These are phyloP conservation scores for Thelonectria discophora DNA, from an alignment of 2,329 filamentous ascomycete species.

Conservation along the genomic window DNA sequence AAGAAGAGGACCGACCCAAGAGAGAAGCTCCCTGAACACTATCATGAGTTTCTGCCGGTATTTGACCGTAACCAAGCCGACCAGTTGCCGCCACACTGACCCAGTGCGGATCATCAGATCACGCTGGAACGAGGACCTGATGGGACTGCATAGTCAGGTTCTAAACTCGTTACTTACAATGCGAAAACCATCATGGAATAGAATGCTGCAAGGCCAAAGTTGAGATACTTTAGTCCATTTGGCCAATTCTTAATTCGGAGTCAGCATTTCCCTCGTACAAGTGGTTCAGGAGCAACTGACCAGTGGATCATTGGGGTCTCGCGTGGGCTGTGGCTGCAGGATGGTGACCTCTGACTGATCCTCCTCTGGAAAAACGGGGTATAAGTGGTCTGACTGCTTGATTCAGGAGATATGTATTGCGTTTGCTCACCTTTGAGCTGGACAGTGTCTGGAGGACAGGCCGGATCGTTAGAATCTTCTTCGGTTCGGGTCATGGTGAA, in stretches of 20 bases:
- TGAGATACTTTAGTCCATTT: conserved; percentile 7
- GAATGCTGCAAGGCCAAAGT: conserved; percentile 11
- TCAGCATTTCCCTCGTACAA: not conserved
- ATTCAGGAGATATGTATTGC: not conserved
- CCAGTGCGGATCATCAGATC: no score
- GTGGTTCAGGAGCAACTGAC: not conserved
- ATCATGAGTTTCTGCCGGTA: no score
- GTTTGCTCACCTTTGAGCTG: not conserved
- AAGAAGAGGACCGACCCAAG: no score
- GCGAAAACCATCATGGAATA: conserved; percentile 11
- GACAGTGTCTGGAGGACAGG: not conserved
- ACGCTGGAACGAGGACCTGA: no score
- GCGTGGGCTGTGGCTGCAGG: conserved; percentile 15
- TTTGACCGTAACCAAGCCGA: no score
- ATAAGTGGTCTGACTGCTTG: not conserved
- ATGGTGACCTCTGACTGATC: conserved; percentile 3
- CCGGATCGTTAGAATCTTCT: not conserved
- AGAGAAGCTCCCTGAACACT: no score
- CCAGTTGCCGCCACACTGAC: no score
- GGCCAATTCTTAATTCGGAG: not conserved
- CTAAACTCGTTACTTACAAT: not conserved
- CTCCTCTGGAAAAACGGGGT: not conserved
- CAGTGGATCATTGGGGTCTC: conserved; percentile 22
- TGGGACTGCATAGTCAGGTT: not conserved
- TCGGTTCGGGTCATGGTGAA: not conserved